Evolutionary conservation across 1,284 basidiomycete genomes (phyloP).

Genomic region (Trichosporon coremiiforme): DNA sequence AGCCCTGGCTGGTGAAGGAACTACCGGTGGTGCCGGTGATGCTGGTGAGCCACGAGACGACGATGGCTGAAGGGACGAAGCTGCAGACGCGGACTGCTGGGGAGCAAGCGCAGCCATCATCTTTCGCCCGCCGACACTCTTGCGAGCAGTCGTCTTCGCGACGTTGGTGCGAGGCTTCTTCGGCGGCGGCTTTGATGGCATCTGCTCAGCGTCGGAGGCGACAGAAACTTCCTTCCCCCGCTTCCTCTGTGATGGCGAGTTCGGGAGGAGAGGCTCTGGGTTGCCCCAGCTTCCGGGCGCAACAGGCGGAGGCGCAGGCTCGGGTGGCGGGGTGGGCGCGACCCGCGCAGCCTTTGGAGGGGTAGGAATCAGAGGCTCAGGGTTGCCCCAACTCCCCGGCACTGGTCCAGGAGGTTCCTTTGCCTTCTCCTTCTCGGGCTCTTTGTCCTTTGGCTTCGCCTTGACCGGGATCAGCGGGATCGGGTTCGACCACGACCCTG

Average conservation of each 20-base stretch:
- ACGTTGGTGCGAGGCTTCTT: background rate
- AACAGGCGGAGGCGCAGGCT: too few relatives aligned
- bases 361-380: background rate
- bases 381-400: background rate
- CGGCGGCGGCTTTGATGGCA: background rate
- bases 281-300: conserved; percentile 29
- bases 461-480: background rate
- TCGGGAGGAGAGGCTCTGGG: conserved; percentile 20
- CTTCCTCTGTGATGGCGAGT: background rate
- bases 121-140: conserved; percentile 12
- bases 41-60: background rate
- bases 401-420: background rate
- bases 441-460: background rate
- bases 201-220: background rate
- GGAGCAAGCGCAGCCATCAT: conserved; percentile 4
- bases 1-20: background rate
- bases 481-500: conserved; percentile 19
- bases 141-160: conserved; percentile 15
- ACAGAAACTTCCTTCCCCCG: background rate
- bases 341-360: background rate
- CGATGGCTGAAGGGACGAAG: background rate
- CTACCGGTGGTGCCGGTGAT: background rate
- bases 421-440: background rate
- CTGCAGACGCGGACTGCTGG: background rate
- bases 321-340: background rate